These are phyloP conservation scores for Pontederia crassipes DNA, from an alignment of 176 grass and related monocot species.

Conservation along the genomic window DNA sequence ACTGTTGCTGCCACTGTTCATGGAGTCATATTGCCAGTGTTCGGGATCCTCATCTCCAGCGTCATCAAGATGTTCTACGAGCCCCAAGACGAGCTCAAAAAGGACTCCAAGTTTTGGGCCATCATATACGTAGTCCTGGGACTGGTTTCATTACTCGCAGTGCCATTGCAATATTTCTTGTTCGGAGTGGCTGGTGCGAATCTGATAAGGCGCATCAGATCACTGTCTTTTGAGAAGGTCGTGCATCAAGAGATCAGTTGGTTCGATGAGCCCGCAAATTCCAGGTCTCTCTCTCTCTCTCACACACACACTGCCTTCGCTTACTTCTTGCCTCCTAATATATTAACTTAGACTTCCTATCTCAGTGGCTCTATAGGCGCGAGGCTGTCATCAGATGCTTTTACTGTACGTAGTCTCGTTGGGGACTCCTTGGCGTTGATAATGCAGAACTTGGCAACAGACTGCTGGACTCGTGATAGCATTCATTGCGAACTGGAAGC, in stretches of 20 bases:
- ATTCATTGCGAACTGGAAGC: conserved; percentile 52
- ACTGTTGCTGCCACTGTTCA: conserved; percentile 25
- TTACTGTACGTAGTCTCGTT: conserved; percentile 44
- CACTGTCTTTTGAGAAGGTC: conserved; percentile 34
- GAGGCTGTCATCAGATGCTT: conserved; percentile 56
- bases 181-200: conserved; percentile 56
- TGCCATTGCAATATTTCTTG: conserved; percentile 41
- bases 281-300: conserved; percentile 33
- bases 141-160: conserved; percentile 20
- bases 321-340: neutral
- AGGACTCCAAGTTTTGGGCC: conserved; percentile 42
- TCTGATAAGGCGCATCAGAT: conserved; percentile 41
- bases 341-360: neutral
- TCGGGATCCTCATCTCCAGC: conserved; percentile 38
- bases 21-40: conserved; percentile 51
- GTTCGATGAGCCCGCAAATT: conserved; percentile 54
- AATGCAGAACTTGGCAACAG: conserved; percentile 47
- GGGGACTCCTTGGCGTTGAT: conserved; percentile 56
- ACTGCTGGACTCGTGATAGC: conserved; percentile 43
- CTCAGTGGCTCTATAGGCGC: conserved; percentile 57
- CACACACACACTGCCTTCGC: too few species aligned
- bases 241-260: conserved; percentile 60
- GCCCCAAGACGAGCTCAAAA: conserved; percentile 19
- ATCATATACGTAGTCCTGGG: conserved; percentile 37
- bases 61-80: conserved; percentile 48